Conservation (phyloP, 352 stramenopile species). For the Pilasporangium apinafurcum region DNA sequence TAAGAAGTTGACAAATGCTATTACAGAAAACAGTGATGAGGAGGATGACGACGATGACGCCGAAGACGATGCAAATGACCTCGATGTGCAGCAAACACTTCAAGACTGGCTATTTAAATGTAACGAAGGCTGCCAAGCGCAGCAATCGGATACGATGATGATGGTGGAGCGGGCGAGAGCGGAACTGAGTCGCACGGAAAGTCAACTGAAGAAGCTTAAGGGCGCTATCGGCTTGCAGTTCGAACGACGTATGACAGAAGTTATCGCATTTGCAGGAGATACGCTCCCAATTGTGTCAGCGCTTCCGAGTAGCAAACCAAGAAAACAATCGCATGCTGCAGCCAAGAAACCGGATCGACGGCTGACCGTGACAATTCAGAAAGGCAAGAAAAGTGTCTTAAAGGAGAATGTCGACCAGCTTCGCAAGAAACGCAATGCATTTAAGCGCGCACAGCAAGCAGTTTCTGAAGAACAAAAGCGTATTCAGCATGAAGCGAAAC, state of each 20-base stretch:
- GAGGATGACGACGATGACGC: conserved; percentile 16
- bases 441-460: conserved; percentile 30
- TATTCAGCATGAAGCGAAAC: conserved; percentile 24
- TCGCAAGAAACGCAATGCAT: conserved; percentile 25
- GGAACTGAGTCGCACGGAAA: conserved; percentile 49
- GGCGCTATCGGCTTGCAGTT: conserved; percentile 52
- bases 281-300: neutral
- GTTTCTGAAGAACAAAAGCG: conserved; percentile 22
- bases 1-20: conserved; percentile 3
- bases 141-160: conserved; percentile 25
- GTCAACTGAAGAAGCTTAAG: conserved; percentile 50
- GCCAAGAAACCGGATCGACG: conserved; percentile 9
- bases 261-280: conserved; percentile 20
- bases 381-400: conserved; percentile 47
- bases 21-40: too few species aligned
- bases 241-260: conserved; percentile 41
- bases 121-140: conserved; percentile 34
- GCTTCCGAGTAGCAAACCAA: neutral
- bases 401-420: conserved; percentile 34
- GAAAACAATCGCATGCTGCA: neutral
- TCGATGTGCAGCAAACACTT: conserved; percentile 37
- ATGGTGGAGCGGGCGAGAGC: conserved; percentile 28
- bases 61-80: conserved; percentile 9
- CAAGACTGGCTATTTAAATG: conserved; percentile 59
- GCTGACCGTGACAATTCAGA: conserved; percentile 42